Evolutionary conservation across 768 basidiomycete species (phyloP).

Genomic region (Mycena amicta): DNA sequence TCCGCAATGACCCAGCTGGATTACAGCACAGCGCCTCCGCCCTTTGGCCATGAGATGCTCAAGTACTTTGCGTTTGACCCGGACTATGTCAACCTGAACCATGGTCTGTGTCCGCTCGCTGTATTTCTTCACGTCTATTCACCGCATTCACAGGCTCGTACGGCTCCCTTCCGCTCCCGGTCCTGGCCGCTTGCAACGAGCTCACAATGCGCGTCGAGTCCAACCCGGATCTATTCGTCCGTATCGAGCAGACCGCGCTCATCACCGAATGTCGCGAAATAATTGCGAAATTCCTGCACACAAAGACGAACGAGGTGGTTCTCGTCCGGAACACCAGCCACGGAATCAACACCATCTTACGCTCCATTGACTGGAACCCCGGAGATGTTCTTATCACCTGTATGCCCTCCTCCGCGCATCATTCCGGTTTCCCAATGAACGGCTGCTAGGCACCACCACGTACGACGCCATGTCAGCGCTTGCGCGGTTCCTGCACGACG

Average conservation of each 20-base stretch:
- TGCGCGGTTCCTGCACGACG: slow-evolving; percentile 53
- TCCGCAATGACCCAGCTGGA: not conserved
- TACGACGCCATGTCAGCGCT: slow-evolving; percentile 54
- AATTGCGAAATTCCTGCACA: slow-evolving; percentile 55
- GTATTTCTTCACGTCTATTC: not conserved
- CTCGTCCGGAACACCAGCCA: slow-evolving; percentile 63
- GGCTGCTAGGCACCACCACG: slow-evolving; percentile 50
- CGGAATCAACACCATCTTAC: slow-evolving; percentile 66
- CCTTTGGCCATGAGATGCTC: slow-evolving; percentile 58
- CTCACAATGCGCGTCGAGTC: slow-evolving; percentile 47
- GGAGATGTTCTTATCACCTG: slow-evolving; percentile 69
- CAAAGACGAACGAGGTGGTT: slow-evolving; percentile 57
- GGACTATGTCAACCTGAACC: slow-evolving; percentile 65
- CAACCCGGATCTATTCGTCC: slow-evolving; percentile 60
- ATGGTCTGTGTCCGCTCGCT: slow-evolving; percentile 59
- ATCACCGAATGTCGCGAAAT: slow-evolving; percentile 44
- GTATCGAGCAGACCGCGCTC: slow-evolving; percentile 35
- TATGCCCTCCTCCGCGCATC: slow-evolving; percentile 36
- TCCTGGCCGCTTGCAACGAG: slow-evolving; percentile 46
- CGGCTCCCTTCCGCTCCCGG: slow-evolving; percentile 57
- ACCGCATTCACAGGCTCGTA: slow-evolving; percentile 51
- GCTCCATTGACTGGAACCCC: slow-evolving; percentile 67
- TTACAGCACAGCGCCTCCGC: slow-evolving; percentile 1
- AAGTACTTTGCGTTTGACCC: slow-evolving; percentile 60
- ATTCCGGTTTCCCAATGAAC: not conserved